Percentiles rank a stretch among this genome's conserved stretches.
Evolutionary conservation across 441 rosid genomes (phyloP).

Genomic region (Populus hybrid): DNA sequence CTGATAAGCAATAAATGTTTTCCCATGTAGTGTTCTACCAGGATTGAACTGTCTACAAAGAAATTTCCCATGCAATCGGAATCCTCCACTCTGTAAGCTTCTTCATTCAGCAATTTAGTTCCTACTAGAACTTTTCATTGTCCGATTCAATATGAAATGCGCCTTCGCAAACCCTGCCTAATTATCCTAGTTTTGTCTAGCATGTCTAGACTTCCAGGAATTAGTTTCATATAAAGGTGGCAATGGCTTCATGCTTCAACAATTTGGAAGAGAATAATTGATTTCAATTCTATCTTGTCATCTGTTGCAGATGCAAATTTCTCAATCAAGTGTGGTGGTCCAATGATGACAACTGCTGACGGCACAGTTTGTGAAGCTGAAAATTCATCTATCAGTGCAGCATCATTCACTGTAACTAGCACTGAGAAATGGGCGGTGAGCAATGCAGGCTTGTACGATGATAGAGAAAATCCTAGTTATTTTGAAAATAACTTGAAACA

Average conservation of each 20-base stretch:
- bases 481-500: constrained; percentile 11
- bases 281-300: neutral
- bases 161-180: neutral
- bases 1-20: neutral
- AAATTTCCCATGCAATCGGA: constrained; percentile 26
- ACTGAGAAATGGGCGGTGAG: constrained; percentile 66
- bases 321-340: constrained; percentile 60
- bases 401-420: constrained; percentile 33
- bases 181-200: neutral
- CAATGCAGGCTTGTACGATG: constrained; percentile 46
- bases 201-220: neutral
- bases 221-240: neutral
- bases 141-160: neutral
- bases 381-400: constrained; percentile 34
- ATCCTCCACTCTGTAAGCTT: constrained; percentile 24
- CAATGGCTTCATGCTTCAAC: neutral
- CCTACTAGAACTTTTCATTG: neutral
- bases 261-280: neutral
- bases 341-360: constrained; percentile 19
- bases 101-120: neutral
- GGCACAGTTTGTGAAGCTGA: constrained; percentile 44
- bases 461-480: constrained; percentile 28
- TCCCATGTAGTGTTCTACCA: constrained; percentile 23
- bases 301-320: constrained; percentile 47
- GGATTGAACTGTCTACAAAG: constrained; percentile 36